These are phyloP conservation scores for Orbilia javanica DNA, from an alignment of 2,329 filamentous ascomycete genomes.

Conservation along the genomic window DNA sequence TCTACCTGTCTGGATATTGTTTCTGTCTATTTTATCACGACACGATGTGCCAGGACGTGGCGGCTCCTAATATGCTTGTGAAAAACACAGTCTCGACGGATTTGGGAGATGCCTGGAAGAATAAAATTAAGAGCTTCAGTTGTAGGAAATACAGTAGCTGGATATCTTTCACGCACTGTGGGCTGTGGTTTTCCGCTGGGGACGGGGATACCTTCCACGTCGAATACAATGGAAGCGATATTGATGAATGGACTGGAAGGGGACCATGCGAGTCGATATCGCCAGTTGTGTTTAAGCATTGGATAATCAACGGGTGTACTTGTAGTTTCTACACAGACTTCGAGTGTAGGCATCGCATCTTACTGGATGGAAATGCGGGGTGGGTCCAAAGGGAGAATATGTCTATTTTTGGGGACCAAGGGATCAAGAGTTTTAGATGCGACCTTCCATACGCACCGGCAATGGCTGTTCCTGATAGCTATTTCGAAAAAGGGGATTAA, in stretches of 20 bases:
- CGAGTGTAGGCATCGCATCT: neutral
- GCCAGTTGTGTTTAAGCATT: neutral
- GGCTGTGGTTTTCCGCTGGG: neutral
- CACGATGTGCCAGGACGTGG: neutral
- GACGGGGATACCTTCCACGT: neutral
- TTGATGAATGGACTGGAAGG: neutral
- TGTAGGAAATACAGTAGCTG: constrained; percentile 1
- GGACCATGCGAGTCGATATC: neutral
- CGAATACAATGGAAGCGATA: neutral
- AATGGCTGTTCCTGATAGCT: neutral
- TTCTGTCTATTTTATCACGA: neutral
- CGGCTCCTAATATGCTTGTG: neutral
- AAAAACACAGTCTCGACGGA: neutral
- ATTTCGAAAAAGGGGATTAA: neutral
- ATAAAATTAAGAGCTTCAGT: neutral
- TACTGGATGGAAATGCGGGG: neutral
- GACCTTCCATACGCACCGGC: neutral
- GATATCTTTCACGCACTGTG: neutral
- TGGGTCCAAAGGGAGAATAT: neutral
- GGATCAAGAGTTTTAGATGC: neutral
- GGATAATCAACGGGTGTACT: neutral
- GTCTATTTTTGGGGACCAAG: neutral
- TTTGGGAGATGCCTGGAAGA: neutral
- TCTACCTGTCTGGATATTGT: neutral
- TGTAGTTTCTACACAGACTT: neutral